phyloP scores from a whole-genome alignment of 805 yeast species.

The Metschnikowia vanudenii region DNA sequence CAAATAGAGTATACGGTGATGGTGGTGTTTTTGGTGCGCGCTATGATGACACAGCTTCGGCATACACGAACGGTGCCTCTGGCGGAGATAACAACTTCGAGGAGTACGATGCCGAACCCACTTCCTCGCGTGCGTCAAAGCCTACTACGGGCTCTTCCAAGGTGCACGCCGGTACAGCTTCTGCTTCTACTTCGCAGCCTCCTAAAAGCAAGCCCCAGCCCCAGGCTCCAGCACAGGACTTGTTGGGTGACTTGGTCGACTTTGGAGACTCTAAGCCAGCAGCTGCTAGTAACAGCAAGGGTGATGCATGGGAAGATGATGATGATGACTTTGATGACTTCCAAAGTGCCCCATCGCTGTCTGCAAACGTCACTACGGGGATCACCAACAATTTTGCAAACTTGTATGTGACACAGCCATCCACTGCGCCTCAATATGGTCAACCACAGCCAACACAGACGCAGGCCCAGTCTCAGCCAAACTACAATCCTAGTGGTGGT shows the following conservation, averaged over 20 bases:
- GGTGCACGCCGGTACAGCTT: slow-evolving; percentile 26
- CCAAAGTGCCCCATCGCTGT: slow-evolving; percentile 59
- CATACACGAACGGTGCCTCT: slow-evolving; percentile 35
- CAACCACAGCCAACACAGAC: slow-evolving; percentile 1
- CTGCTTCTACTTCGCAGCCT: slow-evolving; percentile 17
- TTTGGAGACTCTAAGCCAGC: slow-evolving; percentile 31
- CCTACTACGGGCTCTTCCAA: slow-evolving; percentile 40
- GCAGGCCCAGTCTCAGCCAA: slow-evolving; percentile 16
- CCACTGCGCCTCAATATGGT: slow-evolving; percentile 12
- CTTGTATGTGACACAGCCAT: slow-evolving; percentile 26
- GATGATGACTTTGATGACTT: slow-evolving; percentile 82
- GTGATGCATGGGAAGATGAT: slow-evolving; percentile 33
- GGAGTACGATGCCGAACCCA: slow-evolving; percentile 53
- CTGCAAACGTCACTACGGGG: slow-evolving; percentile 18
- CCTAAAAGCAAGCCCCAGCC: slow-evolving; percentile 29
- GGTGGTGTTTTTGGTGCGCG: slow-evolving; percentile 70
- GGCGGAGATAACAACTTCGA: slow-evolving; percentile 48
- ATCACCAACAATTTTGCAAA: slow-evolving; percentile 27
- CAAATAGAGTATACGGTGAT: slow-evolving; percentile 61
- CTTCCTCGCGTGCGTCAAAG: slow-evolving; percentile 19
- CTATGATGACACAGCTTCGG: slow-evolving; percentile 56
- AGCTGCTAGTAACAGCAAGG: slow-evolving; percentile 5
- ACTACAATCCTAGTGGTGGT: slow-evolving; percentile 11
- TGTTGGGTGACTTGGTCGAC: slow-evolving; percentile 47
- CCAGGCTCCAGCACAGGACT: slow-evolving; percentile 40